Evolutionary conservation across 2,329 filamentous ascomycete species (phyloP).

Genomic region (Ophiostoma sp.): DNA sequence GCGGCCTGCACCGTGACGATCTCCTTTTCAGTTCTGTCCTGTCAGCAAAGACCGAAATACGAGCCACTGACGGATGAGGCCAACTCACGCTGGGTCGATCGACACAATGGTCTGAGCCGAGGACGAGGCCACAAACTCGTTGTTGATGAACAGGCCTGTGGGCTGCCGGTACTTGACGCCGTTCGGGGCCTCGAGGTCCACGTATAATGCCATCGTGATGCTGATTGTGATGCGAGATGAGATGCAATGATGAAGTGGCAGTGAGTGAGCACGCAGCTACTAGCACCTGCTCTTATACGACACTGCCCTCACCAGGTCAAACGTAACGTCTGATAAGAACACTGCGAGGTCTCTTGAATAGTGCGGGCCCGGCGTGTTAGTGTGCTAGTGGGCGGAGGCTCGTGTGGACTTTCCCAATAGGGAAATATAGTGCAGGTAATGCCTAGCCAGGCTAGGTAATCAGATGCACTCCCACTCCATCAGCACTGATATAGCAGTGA

Average conservation of each 20-base stretch:
- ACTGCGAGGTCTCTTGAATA: background rate
- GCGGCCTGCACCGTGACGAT: conserved; percentile 19
- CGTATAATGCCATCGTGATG: background rate
- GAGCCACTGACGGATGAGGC: conserved; percentile 20
- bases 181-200: conserved; percentile 8
- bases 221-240: background rate
- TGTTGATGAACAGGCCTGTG: conserved; percentile 70
- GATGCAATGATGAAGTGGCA: background rate
- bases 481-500: background rate
- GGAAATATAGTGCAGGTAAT: background rate
- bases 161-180: conserved; percentile 15
- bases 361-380: conserved; percentile 7
- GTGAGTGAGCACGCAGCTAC: background rate
- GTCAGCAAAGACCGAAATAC: conserved; percentile 26
- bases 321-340: background rate
- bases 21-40: conserved; percentile 15
- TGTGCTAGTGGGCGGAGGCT: background rate
- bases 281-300: background rate
- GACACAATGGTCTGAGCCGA: conserved; percentile 58
- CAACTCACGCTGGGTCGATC: conserved; percentile 59
- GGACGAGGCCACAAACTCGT: conserved; percentile 66
- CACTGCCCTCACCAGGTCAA: background rate
- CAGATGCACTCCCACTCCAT: background rate
- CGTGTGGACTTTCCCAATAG: background rate
- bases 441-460: conserved; percentile 7